Conservation (phyloP, 306 rosid species). For the Casuarina cunninghamiana region DNA sequence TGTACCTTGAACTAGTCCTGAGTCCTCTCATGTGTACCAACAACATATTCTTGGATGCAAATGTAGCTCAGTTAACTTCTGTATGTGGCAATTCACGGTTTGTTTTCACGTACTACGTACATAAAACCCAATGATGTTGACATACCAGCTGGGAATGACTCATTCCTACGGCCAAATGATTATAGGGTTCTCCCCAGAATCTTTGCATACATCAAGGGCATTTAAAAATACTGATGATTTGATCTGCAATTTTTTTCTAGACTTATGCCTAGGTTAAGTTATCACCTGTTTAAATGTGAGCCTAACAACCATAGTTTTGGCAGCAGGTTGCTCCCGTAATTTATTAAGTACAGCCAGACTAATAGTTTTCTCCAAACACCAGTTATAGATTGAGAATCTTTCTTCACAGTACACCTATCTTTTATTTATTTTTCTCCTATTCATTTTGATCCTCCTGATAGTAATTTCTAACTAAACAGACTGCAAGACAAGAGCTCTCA, state of each 20-base stretch:
- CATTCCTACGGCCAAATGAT: no score
- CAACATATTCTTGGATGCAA: not conserved
- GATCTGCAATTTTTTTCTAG: not conserved
- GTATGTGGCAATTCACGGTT: not conserved
- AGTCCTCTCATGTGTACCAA: not conserved
- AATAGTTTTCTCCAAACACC: not conserved
- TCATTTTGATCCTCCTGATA: not conserved
- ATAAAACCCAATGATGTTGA: no score
- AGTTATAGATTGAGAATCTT: not conserved
- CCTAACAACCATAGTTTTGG: not conserved
- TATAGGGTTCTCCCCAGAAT: not conserved
- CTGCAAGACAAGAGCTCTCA: no score
- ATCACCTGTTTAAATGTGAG: not conserved
- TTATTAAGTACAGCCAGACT: not conserved
- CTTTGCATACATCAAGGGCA: not conserved
- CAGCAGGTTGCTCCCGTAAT: not conserved
- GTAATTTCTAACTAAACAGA: not conserved
- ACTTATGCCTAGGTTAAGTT: no score
- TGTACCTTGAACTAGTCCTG: not conserved
- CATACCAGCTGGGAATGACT: no score
- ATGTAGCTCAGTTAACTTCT: not conserved
- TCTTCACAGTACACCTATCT: not conserved
- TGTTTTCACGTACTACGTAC: not conserved
- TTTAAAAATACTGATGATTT: not conserved
- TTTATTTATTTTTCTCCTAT: not conserved